phyloP scores from a whole-genome alignment of 345 rosid genomes.

The Euphorbia tirucalli region DNA sequence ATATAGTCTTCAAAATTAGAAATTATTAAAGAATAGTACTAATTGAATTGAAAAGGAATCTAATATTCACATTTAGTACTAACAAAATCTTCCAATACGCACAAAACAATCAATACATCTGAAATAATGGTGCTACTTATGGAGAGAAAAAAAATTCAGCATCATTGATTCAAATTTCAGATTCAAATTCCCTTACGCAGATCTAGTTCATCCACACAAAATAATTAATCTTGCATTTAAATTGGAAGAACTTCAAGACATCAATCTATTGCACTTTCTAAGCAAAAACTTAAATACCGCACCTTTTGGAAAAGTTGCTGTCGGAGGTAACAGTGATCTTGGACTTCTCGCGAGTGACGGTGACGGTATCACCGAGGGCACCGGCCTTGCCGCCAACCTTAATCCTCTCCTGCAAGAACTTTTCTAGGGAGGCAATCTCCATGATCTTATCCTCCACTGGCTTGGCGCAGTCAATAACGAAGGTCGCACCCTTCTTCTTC shows the following conservation, averaged over 20 bases:
- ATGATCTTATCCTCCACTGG: constrained; percentile 75
- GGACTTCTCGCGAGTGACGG: constrained; percentile 45
- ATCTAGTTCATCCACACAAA: too few species aligned
- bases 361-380: constrained; percentile 56
- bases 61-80: neutral
- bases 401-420: constrained; percentile 72
- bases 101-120: neutral
- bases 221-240: neutral
- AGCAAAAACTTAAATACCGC: neutral
- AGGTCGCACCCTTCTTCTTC: constrained; percentile 56
- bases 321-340: constrained; percentile 58
- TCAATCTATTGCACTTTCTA: neutral
- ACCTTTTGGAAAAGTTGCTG: constrained; percentile 64
- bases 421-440: constrained; percentile 71
- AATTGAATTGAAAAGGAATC: neutral
- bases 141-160: too few species aligned
- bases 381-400: constrained; percentile 81
- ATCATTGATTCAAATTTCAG: too few species aligned
- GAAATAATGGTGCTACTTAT: neutral
- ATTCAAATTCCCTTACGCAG: too few species aligned
- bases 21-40: neutral
- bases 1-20: too few species aligned
- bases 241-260: neutral
- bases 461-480: constrained; percentile 59
- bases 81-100: neutral